phyloP scores from a whole-genome alignment of 331 rosid genomes.

The Quercus phellos region DNA sequence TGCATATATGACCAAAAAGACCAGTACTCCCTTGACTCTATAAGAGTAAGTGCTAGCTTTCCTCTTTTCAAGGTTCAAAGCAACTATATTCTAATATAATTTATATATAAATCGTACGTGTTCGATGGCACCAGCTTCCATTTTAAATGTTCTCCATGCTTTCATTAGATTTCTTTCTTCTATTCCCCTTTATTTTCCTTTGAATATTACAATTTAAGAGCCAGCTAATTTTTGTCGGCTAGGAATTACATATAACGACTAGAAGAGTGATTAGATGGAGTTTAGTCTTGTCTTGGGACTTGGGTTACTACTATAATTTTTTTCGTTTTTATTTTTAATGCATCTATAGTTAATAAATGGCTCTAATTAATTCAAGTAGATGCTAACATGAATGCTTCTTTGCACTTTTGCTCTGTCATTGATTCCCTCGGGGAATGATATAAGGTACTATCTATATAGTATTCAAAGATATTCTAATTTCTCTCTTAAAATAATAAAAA shows the following conservation, averaged over 20 bases:
- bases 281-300: neutral
- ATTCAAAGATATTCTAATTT: neutral
- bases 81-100: neutral
- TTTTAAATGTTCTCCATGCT: neutral
- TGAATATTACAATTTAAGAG: neutral
- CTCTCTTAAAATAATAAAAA: no score
- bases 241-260: neutral
- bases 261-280: neutral
- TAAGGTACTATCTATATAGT: neutral
- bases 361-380: neutral
- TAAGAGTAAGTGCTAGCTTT: conserved; percentile 8
- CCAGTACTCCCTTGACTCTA: conserved; percentile 11
- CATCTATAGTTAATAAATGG: neutral
- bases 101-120: neutral
- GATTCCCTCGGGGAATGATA: neutral
- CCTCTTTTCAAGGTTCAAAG: conserved; percentile 26
- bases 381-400: neutral
- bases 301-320: neutral
- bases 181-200: neutral
- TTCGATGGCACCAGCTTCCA: conserved; percentile 12
- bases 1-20: conserved; percentile 31
- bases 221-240: neutral
- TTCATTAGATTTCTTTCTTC: conserved; percentile 12
- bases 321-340: neutral
- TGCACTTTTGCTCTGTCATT: neutral